Base-by-base conservation (phyloP, 805 yeast genomes). In the Kodamaea laetipori region DNA sequence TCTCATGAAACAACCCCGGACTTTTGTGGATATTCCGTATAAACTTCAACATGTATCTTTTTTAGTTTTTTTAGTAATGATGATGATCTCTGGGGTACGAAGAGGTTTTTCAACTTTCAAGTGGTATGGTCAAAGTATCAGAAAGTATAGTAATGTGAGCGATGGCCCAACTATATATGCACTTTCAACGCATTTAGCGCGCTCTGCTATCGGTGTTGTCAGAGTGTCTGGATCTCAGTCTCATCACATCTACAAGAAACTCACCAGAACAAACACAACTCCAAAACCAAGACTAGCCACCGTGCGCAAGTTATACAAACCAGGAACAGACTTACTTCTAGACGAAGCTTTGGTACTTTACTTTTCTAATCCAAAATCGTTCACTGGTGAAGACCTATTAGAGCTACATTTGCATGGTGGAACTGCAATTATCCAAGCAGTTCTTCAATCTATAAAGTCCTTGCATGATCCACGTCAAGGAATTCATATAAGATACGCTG, bases 391-490 rank as follows among this genome's bases (percentile, higher is more conserved):
- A 60, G 97, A 92, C 53, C 54, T 85, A 18, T 67, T 90, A 7
- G 99, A 94, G 56, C 60, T 94, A n/a, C 97, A 94, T 57, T 63
- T 87, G 2, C 99, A 94, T 62, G 99, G 99, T 3, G 97, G 98
- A 3, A 80, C 76, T 9, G 97, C 98, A 0, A 88, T 92, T 1
- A 77, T 87, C 2, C 70, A 73, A 37, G 76, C 89, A 0, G 86
- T 90, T 0, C 55, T 90, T 37, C 67, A 67, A 4, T 81, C 95
- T 0, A 80, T 94, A 4, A 68, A 71, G 30, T 42, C 54, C 0
- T 51, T 84, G 4, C 86, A 85, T 53, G 62, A 73, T 4, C 73
- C 76, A 0, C 56, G 61, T 0, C 45, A 54, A 0, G 71, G 71
- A 3, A 49, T 64, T 4, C 45, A 53, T 11, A 79, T 92, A 10